A percentile compares a stretch with the other conserved stretches of the same genome.
Evolutionary conservation across 2,329 filamentous ascomycete species (phyloP).

Genomic region (Cladophialophora yegresii): DNA sequence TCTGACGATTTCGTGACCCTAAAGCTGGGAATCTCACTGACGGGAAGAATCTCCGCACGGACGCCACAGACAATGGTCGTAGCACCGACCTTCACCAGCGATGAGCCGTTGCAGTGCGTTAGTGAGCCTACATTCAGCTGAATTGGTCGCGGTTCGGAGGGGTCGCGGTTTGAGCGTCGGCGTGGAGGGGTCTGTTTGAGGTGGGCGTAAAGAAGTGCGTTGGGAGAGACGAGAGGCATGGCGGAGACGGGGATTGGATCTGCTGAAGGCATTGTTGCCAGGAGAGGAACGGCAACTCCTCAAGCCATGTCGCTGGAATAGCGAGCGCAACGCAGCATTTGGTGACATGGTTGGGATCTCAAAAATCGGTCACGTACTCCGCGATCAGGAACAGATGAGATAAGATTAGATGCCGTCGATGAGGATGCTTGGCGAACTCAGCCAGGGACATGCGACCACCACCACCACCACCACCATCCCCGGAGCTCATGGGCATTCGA

Average conservation of each 20-base stretch:
- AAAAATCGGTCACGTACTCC: neutral
- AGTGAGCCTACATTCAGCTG: slow-evolving; percentile 80
- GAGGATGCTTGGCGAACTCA: too few relatives aligned
- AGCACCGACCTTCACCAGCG: slow-evolving; percentile 75
- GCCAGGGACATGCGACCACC: too few relatives aligned
- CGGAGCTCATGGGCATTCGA: too few relatives aligned
- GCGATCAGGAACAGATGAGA: neutral
- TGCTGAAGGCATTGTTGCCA: slow-evolving; percentile 26
- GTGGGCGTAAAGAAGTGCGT: slow-evolving; percentile 86
- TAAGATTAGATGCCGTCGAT: neutral
- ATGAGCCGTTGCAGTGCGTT: slow-evolving; percentile 85
- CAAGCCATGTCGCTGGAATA: neutral
- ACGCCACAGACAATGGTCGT: slow-evolving; percentile 95
- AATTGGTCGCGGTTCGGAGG: slow-evolving; percentile 69
- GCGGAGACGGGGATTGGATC: slow-evolving; percentile 26
- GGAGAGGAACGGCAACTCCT: neutral
- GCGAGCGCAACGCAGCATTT: neutral
- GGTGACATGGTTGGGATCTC: neutral
- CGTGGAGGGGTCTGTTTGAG: slow-evolving; percentile 65
- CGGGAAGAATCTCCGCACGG: slow-evolving; percentile 77
- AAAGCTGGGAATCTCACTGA: slow-evolving; percentile 71
- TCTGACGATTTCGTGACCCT: slow-evolving; percentile 45
- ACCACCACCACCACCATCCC: too few relatives aligned
- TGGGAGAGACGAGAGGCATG: slow-evolving; percentile 54
- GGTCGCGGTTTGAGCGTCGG: slow-evolving; percentile 78